Conservation (phyloP, 2,329 filamentous ascomycete genomes). For the Talaromyces sp. region DNA sequence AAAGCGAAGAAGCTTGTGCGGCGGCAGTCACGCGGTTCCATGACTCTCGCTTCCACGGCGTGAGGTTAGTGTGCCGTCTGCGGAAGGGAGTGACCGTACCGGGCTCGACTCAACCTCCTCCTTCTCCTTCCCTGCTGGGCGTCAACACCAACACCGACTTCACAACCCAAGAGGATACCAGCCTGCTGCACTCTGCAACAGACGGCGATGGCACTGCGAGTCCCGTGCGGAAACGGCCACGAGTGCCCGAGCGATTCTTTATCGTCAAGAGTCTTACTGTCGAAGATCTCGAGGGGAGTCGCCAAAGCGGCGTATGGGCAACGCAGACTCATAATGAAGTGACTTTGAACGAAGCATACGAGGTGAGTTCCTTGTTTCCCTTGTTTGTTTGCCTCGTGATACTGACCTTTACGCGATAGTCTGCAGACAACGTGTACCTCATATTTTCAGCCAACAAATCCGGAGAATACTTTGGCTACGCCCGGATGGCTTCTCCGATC, state of each 20-base stretch:
- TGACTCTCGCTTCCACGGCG: slow-evolving; percentile 81
- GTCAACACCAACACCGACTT: slow-evolving; percentile 12
- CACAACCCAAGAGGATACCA: slow-evolving; percentile 19
- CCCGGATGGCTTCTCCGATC: slow-evolving; percentile 80
- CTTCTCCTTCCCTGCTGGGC: neutral
- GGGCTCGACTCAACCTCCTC: slow-evolving; percentile 39
- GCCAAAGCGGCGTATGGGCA: slow-evolving; percentile 85
- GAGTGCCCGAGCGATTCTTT: slow-evolving; percentile 71
- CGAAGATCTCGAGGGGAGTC: slow-evolving; percentile 82
- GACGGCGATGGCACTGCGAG: neutral
- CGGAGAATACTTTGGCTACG: slow-evolving; percentile 93
- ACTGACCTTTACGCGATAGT: slow-evolving; percentile 41
- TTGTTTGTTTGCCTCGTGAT: neutral
- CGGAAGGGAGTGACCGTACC: slow-evolving; percentile 51
- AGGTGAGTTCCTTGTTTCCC: slow-evolving; percentile 48
- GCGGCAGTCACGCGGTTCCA: slow-evolving; percentile 78
- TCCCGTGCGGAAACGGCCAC: slow-evolving; percentile 16
- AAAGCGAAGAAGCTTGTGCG: slow-evolving; percentile 67
- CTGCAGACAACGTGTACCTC: slow-evolving; percentile 76
- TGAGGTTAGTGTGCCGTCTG: slow-evolving; percentile 77
- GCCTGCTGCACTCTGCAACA: slow-evolving; percentile 11
- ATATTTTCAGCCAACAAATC: slow-evolving; percentile 97
- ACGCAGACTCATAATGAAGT: slow-evolving; percentile 91
- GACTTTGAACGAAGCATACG: slow-evolving; percentile 73
- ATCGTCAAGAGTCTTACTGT: slow-evolving; percentile 88